A percentile compares a stretch with the other conserved stretches of the same genome.
Conservation (phyloP, 2,329 filamentous ascomycete species). For the Nectriaceae sp. region DNA sequence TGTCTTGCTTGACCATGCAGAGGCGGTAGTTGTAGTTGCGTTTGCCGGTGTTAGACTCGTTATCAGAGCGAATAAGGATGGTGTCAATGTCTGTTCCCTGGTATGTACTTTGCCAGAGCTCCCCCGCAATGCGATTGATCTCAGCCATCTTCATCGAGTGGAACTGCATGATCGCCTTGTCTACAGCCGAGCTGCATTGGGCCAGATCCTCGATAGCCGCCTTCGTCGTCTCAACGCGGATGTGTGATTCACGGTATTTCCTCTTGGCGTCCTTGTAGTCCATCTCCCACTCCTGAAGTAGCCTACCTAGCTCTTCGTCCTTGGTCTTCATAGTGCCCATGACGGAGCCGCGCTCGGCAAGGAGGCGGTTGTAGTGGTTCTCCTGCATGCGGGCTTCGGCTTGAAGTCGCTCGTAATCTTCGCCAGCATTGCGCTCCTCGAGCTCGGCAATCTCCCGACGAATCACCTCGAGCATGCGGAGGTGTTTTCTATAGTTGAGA, state of each 20-base stretch:
- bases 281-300: conserved; percentile 78
- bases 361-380: conserved; percentile 65
- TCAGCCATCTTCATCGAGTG: conserved; percentile 98
- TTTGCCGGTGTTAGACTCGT: conserved; percentile 71
- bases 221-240: conserved; percentile 88
- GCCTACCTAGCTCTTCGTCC: conserved; percentile 73
- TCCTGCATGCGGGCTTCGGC: conserved; percentile 70
- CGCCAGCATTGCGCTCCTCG: conserved; percentile 76
- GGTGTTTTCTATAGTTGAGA: conserved; percentile 77
- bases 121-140: conserved; percentile 90
- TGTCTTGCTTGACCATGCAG: conserved; percentile 95
- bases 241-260: conserved; percentile 84
- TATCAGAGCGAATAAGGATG: conserved; percentile 91
- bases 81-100: conserved; percentile 97
- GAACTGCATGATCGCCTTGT: conserved; percentile 97
- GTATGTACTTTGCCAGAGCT: conserved; percentile 97
- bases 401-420: conserved; percentile 76
- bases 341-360: conserved; percentile 72
- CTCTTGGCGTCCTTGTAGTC: conserved; percentile 82
- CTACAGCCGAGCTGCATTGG: conserved; percentile 79
- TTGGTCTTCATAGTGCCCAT: conserved; percentile 81
- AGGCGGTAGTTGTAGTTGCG: conserved; percentile 96
- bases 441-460: conserved; percentile 71
- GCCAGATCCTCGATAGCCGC: conserved; percentile 89
- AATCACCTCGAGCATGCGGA: conserved; percentile 67